Conservation (phyloP, 805 yeast genomes). For the Blastobotrys mokoenaii region DNA sequence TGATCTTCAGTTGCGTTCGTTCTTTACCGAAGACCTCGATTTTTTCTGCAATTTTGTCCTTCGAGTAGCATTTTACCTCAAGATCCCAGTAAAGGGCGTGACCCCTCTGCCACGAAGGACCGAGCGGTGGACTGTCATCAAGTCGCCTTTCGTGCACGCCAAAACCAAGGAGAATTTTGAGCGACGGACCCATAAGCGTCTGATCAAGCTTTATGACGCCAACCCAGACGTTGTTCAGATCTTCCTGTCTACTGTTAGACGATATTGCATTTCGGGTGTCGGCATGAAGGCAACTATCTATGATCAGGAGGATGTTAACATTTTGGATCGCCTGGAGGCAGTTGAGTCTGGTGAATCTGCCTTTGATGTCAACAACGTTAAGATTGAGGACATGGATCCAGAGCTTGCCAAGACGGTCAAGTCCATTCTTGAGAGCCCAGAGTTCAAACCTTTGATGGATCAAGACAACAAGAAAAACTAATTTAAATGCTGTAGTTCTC, state of each 20-base stretch:
- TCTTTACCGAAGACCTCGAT: constrained; percentile 62
- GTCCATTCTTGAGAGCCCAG: constrained; percentile 62
- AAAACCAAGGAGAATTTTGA: constrained; percentile 91
- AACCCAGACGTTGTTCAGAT: constrained; percentile 77
- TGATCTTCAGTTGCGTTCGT: constrained; percentile 56
- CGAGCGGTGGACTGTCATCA: constrained; percentile 88
- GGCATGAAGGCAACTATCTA: constrained; percentile 70
- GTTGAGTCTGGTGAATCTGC: constrained; percentile 1
- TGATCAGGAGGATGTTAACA: constrained; percentile 42
- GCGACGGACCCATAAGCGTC: constrained; percentile 72
- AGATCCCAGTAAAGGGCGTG: constrained; percentile 77
- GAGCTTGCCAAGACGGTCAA: constrained; percentile 59
- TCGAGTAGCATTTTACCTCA: constrained; percentile 83
- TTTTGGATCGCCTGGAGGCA: constrained; percentile 34
- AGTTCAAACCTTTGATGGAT: constrained; percentile 42
- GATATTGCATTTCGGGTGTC: constrained; percentile 73
- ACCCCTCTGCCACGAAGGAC: constrained; percentile 58
- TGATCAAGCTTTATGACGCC: constrained; percentile 72
- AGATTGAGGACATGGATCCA: constrained; percentile 25
- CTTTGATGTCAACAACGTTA: not conserved
- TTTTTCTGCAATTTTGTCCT: constrained; percentile 78
- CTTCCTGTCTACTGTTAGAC: constrained; percentile 68
- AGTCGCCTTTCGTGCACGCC: constrained; percentile 90
- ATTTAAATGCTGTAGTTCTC: not conserved
- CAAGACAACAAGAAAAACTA: not conserved